Evolutionary conservation across 2,329 filamentous ascomycete genomes (phyloP), one percentile per base, ranked within the genome.

Genomic region (Fusarium azukiicola): DNA sequence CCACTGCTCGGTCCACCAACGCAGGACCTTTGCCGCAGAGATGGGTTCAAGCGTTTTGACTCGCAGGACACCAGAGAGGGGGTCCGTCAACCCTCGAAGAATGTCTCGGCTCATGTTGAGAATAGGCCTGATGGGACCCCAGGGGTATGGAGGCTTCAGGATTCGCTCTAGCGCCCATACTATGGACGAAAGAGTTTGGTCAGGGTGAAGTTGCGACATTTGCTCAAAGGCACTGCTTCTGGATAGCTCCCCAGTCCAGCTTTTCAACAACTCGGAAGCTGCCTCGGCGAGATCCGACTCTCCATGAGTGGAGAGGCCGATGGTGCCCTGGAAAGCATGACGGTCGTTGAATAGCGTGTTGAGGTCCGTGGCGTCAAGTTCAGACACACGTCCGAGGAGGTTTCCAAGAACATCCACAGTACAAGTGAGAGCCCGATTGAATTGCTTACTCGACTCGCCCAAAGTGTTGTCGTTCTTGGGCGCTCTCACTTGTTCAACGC

Each of bases 1-100:
- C 98, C 98, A 99, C 80, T 97, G 93, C 72, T 93, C 93, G 75
- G 94, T 92, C 98, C 98, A 99, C 88, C 98, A 96, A 47, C 92
- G 92, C 83, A 95, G 91, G 19, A 98, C 91, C 6, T 94, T 93
- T 47, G 92, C 90, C 17, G 92, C 91, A 79, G 97, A 95, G 73
- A 91, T 91, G 3, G 89, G 85, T 40, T 93, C 92, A 40, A 97
- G 84, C n/a, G 87, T 85, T 67, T 87, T 91, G n/a, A 89, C 88
- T 78, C 92, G 89, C 67, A 94, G 85, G 69, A 94, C 89, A 61
- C 94, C 94, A 5, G 88, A 88, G 1, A 90, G 88, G 8, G 91
- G 88, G 73, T 94, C 93, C 77, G 91, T 92, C 38, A 95, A 88
- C 36, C 90, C 90, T 36, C 88, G 88, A 5, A 95, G 86, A 13